These are phyloP conservation scores for Globisporangium sylvaticum DNA, from an alignment of 352 stramenopile genomes.

Conservation along the genomic window DNA sequence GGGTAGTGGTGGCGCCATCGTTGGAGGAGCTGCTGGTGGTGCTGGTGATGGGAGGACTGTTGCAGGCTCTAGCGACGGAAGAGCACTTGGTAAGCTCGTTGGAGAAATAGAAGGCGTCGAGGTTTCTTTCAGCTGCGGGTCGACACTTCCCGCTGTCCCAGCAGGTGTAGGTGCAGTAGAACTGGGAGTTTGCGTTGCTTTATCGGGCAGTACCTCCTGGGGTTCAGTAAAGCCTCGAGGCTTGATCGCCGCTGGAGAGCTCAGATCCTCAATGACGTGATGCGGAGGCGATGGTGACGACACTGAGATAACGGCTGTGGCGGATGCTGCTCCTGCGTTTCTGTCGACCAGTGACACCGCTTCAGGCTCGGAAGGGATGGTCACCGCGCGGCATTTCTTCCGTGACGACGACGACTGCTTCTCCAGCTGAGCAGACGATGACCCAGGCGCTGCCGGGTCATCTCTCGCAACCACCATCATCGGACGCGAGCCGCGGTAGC, in stretches of 20 bases:
- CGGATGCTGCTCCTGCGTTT: not conserved
- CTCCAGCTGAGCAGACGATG: not conserved
- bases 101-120: not conserved
- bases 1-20: not conserved
- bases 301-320: not conserved
- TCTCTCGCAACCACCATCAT: not conserved
- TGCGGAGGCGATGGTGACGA: not conserved
- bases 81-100: not conserved
- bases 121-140: not conserved
- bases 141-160: not conserved
- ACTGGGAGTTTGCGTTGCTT: not conserved
- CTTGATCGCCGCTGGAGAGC: not conserved
- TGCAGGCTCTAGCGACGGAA: not conserved
- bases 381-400: not conserved
- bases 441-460: not conserved
- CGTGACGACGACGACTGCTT: not conserved
- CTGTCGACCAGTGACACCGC: not conserved
- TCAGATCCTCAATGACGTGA: not conserved
- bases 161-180: not conserved
- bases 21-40: not conserved
- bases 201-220: not conserved
- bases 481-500: slow-evolving; percentile 1
- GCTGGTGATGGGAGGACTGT: not conserved
- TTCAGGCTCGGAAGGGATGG: not conserved
- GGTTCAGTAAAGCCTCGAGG: not conserved